Evolutionary conservation across 208 protist species (phyloP).

Genomic region (Leishmania tarentolae): DNA sequence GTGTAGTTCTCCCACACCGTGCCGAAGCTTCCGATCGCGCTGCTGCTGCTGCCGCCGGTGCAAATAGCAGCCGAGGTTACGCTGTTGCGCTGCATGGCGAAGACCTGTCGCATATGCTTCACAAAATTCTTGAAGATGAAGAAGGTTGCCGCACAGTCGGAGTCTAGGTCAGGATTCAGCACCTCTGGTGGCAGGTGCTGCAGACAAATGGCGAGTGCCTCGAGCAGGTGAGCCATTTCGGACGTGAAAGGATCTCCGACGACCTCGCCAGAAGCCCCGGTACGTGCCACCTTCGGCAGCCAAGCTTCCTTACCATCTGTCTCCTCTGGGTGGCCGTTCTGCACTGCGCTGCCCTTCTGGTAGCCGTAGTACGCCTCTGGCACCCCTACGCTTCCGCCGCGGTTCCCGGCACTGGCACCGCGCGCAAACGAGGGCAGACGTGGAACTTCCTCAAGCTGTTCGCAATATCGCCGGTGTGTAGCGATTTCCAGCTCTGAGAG

Average conservation of each 20-base stretch:
- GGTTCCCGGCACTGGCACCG: not conserved
- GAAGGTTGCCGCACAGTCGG: slow-evolving; percentile 83
- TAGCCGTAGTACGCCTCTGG: slow-evolving; percentile 12
- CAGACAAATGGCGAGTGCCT: slow-evolving; percentile 69
- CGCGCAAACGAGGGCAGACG: slow-evolving; percentile 19
- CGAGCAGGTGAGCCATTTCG: slow-evolving; percentile 77
- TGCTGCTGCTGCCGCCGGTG: not conserved
- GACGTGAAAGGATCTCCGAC: slow-evolving; percentile 60
- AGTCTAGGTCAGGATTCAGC: slow-evolving; percentile 77
- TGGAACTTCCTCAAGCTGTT: slow-evolving; percentile 55
- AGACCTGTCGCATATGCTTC: slow-evolving; percentile 69
- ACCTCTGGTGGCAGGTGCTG: slow-evolving; percentile 75
- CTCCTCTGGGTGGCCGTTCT: slow-evolving; percentile 1
- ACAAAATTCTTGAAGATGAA: slow-evolving; percentile 88
- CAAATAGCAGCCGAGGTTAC: not conserved
- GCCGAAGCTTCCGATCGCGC: slow-evolving; percentile 8
- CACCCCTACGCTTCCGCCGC: not conserved
- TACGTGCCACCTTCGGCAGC: slow-evolving; percentile 8
- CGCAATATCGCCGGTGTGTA: slow-evolving; percentile 65
- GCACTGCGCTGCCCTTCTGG: not conserved
- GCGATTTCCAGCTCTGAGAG: slow-evolving; percentile 72
- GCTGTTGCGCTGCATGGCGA: slow-evolving; percentile 57
- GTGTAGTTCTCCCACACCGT: slow-evolving; percentile 79
- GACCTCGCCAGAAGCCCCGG: slow-evolving; percentile 24
- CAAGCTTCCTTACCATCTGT: slow-evolving; percentile 11